phyloP scores from a whole-genome alignment of 1,284 basidiomycete genomes.

The Marasmius sp. region DNA sequence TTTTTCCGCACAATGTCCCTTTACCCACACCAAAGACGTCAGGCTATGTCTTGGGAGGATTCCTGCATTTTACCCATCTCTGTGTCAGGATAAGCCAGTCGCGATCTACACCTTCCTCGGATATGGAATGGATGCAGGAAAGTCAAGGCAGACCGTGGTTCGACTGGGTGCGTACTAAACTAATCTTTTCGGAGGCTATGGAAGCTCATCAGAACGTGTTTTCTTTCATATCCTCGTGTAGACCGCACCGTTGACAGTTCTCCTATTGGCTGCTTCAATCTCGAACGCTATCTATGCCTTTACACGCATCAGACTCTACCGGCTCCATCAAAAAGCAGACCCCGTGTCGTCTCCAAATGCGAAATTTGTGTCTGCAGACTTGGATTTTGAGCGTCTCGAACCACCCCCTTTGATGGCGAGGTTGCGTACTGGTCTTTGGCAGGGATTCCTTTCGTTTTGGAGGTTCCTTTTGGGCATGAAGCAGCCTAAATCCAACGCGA shows the following conservation, averaged over 20 bases:
- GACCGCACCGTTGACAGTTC: slow-evolving; percentile 59
- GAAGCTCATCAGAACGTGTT: slow-evolving; percentile 3
- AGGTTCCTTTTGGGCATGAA: slow-evolving; percentile 68
- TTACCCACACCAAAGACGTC: slow-evolving; percentile 63
- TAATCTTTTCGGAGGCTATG: not conserved
- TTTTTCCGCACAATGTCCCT: slow-evolving; percentile 76
- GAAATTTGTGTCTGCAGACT: slow-evolving; percentile 56
- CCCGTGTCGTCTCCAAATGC: slow-evolving; percentile 68
- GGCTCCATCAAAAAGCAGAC: slow-evolving; percentile 60
- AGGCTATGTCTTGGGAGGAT: slow-evolving; percentile 63
- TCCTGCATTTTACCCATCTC: slow-evolving; percentile 66
- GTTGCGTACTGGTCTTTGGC: slow-evolving; percentile 43
- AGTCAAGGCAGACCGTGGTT: slow-evolving; percentile 67
- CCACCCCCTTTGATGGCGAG: slow-evolving; percentile 36
- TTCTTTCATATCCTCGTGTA: slow-evolving; percentile 22
- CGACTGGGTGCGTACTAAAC: slow-evolving; percentile 62
- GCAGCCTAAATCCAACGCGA: slow-evolving; percentile 43
- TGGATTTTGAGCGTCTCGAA: slow-evolving; percentile 43
- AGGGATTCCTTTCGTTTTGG: slow-evolving; percentile 51
- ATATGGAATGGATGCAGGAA: slow-evolving; percentile 71
- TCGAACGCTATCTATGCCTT: slow-evolving; percentile 65
- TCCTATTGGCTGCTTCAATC: slow-evolving; percentile 52
- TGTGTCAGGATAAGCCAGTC: slow-evolving; percentile 60
- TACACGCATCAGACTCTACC: slow-evolving; percentile 64
- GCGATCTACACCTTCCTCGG: slow-evolving; percentile 57